These are phyloP conservation scores for Phytophthora sansomeana DNA, from an alignment of 352 stramenopile genomes.

Conservation along the genomic window DNA sequence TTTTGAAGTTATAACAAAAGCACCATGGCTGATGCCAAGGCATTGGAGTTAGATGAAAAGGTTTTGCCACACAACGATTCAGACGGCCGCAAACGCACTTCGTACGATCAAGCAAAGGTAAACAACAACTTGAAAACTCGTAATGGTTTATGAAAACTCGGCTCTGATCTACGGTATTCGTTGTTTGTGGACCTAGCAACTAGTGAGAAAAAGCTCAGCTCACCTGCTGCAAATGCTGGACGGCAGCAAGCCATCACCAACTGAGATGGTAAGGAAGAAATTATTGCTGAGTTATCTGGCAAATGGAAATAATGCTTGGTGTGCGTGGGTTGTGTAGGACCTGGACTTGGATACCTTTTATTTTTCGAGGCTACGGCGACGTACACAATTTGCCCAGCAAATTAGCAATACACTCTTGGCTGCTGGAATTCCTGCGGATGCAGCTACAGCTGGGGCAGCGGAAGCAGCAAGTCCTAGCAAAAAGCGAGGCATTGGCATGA, in stretches of 20 bases:
- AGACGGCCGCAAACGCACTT: slow-evolving; percentile 16
- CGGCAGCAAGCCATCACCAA: slow-evolving; percentile 11
- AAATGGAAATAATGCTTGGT: not conserved
- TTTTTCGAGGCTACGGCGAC: slow-evolving; percentile 53
- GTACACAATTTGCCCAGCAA: slow-evolving; percentile 62
- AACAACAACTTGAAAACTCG: not conserved
- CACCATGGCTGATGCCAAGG: slow-evolving; percentile 17
- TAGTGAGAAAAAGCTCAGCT: slow-evolving; percentile 35
- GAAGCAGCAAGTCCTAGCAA: slow-evolving; percentile 45
- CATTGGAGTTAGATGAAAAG: slow-evolving; percentile 2
- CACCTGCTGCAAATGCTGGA: slow-evolving; percentile 39
- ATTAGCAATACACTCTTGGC: slow-evolving; percentile 55
- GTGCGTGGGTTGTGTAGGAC: slow-evolving; percentile 35
- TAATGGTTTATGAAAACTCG: not conserved
- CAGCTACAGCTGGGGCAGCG: slow-evolving; percentile 20
- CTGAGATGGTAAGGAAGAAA: slow-evolving; percentile 24
- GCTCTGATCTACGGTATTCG: slow-evolving; percentile 2
- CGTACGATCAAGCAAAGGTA: slow-evolving; percentile 32
- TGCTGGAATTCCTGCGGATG: slow-evolving; percentile 36
- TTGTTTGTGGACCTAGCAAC: slow-evolving; percentile 11
- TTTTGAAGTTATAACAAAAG: not conserved
- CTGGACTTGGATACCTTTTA: slow-evolving; percentile 71
- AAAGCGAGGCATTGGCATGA: slow-evolving; percentile 64
- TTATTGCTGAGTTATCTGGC: not conserved
- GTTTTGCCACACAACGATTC: slow-evolving; percentile 8